phyloP scores from a whole-genome alignment of 2,329 filamentous ascomycete species.

The Beauveria rudraprayagi region DNA sequence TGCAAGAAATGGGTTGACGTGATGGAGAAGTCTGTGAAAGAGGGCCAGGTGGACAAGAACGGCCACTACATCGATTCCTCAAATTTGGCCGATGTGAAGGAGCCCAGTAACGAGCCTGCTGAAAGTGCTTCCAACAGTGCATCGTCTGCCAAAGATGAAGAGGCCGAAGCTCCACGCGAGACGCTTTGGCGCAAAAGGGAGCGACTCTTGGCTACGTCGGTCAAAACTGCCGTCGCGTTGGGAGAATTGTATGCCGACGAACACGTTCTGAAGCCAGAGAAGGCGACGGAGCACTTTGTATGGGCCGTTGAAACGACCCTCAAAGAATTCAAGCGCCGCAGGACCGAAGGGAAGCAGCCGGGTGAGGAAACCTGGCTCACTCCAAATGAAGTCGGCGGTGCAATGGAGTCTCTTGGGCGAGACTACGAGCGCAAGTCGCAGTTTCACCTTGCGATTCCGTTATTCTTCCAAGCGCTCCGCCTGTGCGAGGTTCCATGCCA shows the following conservation, averaged over 20 bases:
- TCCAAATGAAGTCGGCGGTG: slow-evolving; percentile 62
- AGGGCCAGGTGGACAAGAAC: slow-evolving; percentile 36
- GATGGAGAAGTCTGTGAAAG: slow-evolving; percentile 42
- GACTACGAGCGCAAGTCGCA: slow-evolving; percentile 67
- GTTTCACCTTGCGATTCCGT: slow-evolving; percentile 73
- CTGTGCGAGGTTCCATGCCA: slow-evolving; percentile 64
- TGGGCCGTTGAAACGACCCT: slow-evolving; percentile 77
- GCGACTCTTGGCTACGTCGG: slow-evolving; percentile 62
- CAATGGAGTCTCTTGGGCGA: slow-evolving; percentile 66
- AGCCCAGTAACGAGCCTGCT: not conserved
- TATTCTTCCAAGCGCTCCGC: slow-evolving; percentile 78
- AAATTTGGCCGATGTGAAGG: not conserved
- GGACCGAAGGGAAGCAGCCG: slow-evolving; percentile 58
- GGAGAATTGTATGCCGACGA: slow-evolving; percentile 74
- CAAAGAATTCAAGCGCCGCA: slow-evolving; percentile 62
- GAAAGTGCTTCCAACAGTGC: not conserved
- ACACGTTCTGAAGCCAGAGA: slow-evolving; percentile 64
- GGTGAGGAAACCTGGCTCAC: slow-evolving; percentile 66
- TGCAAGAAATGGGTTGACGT: slow-evolving; percentile 52
- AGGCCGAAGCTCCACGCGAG: slow-evolving; percentile 27
- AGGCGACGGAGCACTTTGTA: slow-evolving; percentile 63
- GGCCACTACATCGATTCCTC: slow-evolving; percentile 25
- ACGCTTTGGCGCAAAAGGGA: slow-evolving; percentile 52
- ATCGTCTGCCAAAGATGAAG: not conserved
- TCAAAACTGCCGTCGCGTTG: slow-evolving; percentile 74